A percentile compares a stretch with the other conserved stretches of the same genome.
Conservation (phyloP, 169 alveolate genomes). For the Eimeria tenella region DNA sequence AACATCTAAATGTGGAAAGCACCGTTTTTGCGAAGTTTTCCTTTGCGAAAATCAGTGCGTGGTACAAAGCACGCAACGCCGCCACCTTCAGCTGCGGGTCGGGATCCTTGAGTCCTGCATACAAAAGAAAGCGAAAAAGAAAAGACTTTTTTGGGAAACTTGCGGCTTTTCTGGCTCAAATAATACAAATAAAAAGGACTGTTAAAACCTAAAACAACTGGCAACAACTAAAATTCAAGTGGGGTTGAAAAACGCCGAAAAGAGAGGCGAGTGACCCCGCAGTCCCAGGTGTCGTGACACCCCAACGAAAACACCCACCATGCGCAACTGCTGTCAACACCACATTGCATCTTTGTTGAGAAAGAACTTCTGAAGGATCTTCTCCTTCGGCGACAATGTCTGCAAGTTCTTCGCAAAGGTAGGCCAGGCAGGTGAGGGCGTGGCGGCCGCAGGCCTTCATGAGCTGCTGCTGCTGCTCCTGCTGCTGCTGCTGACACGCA, state of each 20-base stretch:
- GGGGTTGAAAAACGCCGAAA: too few species aligned
- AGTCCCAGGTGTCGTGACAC: too few species aligned
- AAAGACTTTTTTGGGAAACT: background rate
- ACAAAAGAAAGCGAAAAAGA: background rate
- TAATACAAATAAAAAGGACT: background rate
- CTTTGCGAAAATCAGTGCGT: conserved; percentile 82
- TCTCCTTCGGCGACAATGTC: conserved; percentile 81
- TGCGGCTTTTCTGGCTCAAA: too few species aligned
- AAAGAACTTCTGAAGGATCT: conserved; percentile 79
- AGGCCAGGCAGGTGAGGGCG: conserved; percentile 84
- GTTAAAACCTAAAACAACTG: background rate
- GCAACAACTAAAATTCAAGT: background rate
- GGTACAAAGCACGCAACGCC: conserved; percentile 85
- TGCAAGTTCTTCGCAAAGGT: conserved; percentile 84
- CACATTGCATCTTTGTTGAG: conserved; percentile 82
- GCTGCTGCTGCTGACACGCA: conserved; percentile 67
- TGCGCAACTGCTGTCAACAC: conserved; percentile 86
- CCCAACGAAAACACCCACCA: conserved; percentile 10
- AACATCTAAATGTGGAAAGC: background rate
- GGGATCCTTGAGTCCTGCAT: conserved; percentile 81
- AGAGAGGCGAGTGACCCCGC: too few species aligned
- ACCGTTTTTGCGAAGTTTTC: conserved; percentile 73
- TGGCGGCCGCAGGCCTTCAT: conserved; percentile 77
- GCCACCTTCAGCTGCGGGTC: conserved; percentile 84
- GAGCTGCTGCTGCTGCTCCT: conserved; percentile 78